Percentiles rank a stretch among this genome's conserved stretches.
phyloP scores from a whole-genome alignment of 2,329 filamentous ascomycete genomes.

The Colletotrichum sp. region DNA sequence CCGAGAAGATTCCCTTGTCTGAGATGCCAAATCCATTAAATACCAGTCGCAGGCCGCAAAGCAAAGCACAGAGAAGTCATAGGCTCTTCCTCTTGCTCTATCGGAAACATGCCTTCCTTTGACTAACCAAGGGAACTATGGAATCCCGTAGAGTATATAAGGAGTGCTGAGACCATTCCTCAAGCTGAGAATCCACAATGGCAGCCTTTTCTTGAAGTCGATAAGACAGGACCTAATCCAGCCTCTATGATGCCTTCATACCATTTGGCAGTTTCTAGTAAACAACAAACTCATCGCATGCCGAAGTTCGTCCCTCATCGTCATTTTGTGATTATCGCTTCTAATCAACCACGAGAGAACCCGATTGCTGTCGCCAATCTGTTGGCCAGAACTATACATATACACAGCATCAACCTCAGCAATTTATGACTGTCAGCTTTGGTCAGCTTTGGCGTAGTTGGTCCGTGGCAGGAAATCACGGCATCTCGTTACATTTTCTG shows the following conservation, averaged over 20 bases:
- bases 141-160: not conserved
- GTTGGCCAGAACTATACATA: not conserved
- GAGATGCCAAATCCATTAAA: not conserved
- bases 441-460: too few relatives aligned
- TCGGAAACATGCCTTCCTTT: not conserved
- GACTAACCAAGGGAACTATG: accelerated
- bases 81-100: not conserved
- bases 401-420: not conserved
- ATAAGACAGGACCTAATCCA: accelerated
- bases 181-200: not conserved
- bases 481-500: too few relatives aligned
- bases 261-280: not conserved
- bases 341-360: not conserved
- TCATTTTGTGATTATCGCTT: accelerated
- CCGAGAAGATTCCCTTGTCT: not conserved
- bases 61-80: not conserved
- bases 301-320: not conserved
- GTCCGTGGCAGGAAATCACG: too few relatives aligned
- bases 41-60: not conserved
- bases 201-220: not conserved
- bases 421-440: too few relatives aligned
- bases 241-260: not conserved
- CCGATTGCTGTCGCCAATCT: accelerated
- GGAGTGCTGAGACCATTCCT: not conserved
- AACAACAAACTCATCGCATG: not conserved